Conservation (phyloP, 2,329 filamentous ascomycete genomes). For the Salinomyces thailandicus region DNA sequence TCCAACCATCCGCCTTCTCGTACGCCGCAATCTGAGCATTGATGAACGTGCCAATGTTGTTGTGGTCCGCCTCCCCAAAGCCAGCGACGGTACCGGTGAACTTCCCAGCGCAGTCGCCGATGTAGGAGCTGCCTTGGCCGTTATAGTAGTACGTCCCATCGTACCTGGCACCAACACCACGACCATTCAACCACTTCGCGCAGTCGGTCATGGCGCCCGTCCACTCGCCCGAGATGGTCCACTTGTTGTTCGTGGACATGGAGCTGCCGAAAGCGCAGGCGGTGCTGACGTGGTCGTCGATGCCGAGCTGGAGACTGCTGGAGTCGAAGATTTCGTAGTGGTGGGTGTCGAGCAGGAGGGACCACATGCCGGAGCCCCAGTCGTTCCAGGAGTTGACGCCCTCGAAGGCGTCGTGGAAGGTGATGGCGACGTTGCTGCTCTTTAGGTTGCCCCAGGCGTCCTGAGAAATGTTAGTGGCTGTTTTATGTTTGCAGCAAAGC, state of each 20-base stretch:
- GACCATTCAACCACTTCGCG: constrained; percentile 39
- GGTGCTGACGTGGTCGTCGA: constrained; percentile 29
- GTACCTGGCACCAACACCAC: constrained; percentile 37
- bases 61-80: constrained; percentile 32
- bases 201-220: constrained; percentile 39
- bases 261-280: constrained; percentile 36
- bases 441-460: constrained; percentile 37
- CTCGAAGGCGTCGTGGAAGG: constrained; percentile 39
- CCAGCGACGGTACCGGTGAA: constrained; percentile 33
- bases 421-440: constrained; percentile 32
- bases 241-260: constrained; percentile 38
- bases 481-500: neutral
- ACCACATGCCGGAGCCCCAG: constrained; percentile 36
- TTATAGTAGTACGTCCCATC: constrained; percentile 31
- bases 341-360: constrained; percentile 37
- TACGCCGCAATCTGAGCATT: constrained; percentile 39
- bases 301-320: constrained; percentile 28
- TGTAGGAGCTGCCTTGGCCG: constrained; percentile 26
- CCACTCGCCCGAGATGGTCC: constrained; percentile 35
- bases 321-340: constrained; percentile 38
- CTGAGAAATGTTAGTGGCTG: constrained; percentile 1
- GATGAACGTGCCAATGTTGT: constrained; percentile 36
- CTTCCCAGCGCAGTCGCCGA: constrained; percentile 37
- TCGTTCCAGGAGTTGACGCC: constrained; percentile 35
- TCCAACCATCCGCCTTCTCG: constrained; percentile 40